Percentiles rank a stretch among this genome's conserved stretches.
These are phyloP conservation scores for Fraxinus excelsior DNA, from an alignment of 257 asterid genomes.

Conservation along the genomic window DNA sequence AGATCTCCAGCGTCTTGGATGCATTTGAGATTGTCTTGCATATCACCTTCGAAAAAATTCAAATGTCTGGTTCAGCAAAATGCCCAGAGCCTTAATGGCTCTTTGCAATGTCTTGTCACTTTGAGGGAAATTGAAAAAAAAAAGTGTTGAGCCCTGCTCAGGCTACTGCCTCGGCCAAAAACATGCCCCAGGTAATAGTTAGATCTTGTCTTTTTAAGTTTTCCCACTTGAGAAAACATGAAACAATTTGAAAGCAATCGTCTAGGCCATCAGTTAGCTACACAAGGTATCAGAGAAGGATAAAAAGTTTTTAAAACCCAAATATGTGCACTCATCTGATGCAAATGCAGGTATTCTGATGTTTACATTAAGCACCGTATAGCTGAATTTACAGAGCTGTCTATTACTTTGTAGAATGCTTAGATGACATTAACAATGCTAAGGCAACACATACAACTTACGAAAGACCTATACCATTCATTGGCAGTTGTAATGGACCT, in stretches of 20 bases:
- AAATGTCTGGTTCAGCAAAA: too few species aligned
- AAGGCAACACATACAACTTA: background rate
- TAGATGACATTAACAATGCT: background rate
- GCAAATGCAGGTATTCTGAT: background rate
- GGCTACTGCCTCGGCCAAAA: background rate
- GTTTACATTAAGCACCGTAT: background rate
- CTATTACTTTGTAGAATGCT: background rate
- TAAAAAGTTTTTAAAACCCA: too few species aligned
- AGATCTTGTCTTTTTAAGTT: background rate
- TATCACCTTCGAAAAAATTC: too few species aligned
- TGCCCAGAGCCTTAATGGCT: background rate
- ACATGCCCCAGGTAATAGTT: background rate
- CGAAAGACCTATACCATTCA: too few species aligned
- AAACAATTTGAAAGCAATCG: background rate
- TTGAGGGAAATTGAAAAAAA: too few species aligned
- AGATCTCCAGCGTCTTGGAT: too few species aligned
- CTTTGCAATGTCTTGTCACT: background rate
- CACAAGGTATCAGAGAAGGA: too few species aligned
- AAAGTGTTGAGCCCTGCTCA: too few species aligned
- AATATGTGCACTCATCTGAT: background rate
- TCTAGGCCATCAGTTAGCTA: too few species aligned
- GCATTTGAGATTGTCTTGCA: too few species aligned
- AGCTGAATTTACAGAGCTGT: background rate
- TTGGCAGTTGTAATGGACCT: background rate
- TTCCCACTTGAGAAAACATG: background rate